These are phyloP conservation scores for Lyophyllum semitale DNA, from an alignment of 768 basidiomycete species.

Conservation along the genomic window DNA sequence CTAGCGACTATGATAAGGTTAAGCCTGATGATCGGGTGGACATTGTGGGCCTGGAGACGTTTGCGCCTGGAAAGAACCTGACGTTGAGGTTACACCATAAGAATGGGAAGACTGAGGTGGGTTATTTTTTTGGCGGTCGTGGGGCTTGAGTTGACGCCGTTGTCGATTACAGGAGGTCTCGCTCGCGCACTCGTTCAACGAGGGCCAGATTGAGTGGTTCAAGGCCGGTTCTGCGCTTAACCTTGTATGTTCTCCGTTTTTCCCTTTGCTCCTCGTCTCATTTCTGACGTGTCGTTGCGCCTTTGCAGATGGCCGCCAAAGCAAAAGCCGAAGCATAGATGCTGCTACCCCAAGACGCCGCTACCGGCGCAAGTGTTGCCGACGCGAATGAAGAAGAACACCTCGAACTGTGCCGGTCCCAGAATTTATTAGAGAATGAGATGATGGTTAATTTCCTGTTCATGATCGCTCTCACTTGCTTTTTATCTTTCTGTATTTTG, in stretches of 20 bases:
- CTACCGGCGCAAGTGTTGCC: too few relatives aligned
- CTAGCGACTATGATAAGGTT: slow-evolving; percentile 93
- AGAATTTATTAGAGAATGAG: neutral
- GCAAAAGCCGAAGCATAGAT: slow-evolving; percentile 13
- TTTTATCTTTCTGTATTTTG: neutral
- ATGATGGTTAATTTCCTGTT: neutral
- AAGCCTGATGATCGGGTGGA: slow-evolving; percentile 85
- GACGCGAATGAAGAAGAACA: too few relatives aligned
- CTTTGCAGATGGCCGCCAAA: slow-evolving; percentile 16
- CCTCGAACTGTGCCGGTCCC: too few relatives aligned
- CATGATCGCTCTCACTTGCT: too few relatives aligned
- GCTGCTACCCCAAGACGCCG: neutral
- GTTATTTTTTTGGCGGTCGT: slow-evolving; percentile 23
- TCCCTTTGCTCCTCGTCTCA: too few relatives aligned
- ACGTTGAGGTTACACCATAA: slow-evolving; percentile 80
- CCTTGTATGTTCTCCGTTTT: slow-evolving; percentile 50
- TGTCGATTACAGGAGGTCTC: slow-evolving; percentile 43
- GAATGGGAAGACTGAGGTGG: slow-evolving; percentile 72
- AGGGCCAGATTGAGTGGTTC: slow-evolving; percentile 98
- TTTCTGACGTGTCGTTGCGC: neutral
- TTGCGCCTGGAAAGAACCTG: slow-evolving; percentile 92
- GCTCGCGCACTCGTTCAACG: slow-evolving; percentile 93
- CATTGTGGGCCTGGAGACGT: slow-evolving; percentile 85
- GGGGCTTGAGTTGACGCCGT: slow-evolving; percentile 10
- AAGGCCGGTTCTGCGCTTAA: slow-evolving; percentile 95